phyloP scores from a whole-genome alignment of 2,329 filamentous ascomycete species.

The Ophiostoma tasmaniense region DNA sequence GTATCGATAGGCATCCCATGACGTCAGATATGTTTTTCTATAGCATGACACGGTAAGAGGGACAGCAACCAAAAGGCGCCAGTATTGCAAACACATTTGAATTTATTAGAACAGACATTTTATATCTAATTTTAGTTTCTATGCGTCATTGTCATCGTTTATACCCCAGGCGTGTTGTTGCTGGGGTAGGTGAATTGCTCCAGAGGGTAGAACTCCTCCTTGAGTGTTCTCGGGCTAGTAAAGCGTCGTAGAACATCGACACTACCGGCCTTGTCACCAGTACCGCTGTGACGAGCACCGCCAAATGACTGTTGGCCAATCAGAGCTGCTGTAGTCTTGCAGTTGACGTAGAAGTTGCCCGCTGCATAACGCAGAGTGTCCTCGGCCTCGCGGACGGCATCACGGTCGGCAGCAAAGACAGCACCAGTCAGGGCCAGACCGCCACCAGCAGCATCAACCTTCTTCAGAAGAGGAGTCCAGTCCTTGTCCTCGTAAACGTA shows the following conservation, averaged over 20 bases:
- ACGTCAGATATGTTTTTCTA: not conserved
- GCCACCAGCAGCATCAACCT: conserved; percentile 59
- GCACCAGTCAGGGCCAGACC: conserved; percentile 47
- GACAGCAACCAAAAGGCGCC: too few species aligned
- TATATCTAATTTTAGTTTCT: not conserved
- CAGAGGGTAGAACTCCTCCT: conserved; percentile 63
- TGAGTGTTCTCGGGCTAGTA: conserved; percentile 42
- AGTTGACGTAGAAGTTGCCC: conserved; percentile 51
- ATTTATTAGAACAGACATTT: not conserved
- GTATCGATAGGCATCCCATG: not conserved
- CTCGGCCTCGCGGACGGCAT: conserved; percentile 42
- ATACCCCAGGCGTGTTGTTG: conserved; percentile 35
- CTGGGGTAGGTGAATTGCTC: conserved; percentile 60
- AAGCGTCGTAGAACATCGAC: conserved; percentile 42
- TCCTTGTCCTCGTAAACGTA: conserved; percentile 40
- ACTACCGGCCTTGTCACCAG: conserved; percentile 50
- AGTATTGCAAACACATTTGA: too few species aligned
- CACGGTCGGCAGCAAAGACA: conserved; percentile 41
- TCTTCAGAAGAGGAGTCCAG: conserved; percentile 67
- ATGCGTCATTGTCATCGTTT: not conserved
- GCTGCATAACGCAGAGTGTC: conserved; percentile 44
- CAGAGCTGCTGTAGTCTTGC: conserved; percentile 48
- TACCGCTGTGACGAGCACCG: conserved; percentile 43
- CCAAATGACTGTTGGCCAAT: conserved; percentile 50
- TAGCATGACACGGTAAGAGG: too few species aligned